Percentiles rank a stretch among this genome's conserved stretches.
Evolutionary conservation across 2,329 filamentous ascomycete genomes (phyloP).

Genomic region (Fusarium begoniae): DNA sequence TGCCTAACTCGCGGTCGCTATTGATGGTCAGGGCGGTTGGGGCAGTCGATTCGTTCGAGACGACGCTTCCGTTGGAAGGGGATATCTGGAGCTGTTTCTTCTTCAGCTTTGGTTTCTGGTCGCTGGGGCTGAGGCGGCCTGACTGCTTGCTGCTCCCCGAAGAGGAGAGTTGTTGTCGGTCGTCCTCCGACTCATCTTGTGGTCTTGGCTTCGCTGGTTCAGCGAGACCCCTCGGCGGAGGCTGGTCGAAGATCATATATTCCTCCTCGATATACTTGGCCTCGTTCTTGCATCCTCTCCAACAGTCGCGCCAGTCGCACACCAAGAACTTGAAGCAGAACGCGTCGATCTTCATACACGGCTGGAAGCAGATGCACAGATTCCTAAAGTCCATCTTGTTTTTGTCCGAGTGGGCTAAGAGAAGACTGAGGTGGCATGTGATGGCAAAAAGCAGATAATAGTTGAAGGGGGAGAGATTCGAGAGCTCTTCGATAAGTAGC

Average conservation of each 20-base stretch:
- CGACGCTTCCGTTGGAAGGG: constrained; percentile 55
- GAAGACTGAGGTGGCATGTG: constrained; percentile 91
- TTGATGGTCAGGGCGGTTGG: constrained; percentile 59
- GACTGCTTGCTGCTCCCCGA: constrained; percentile 71
- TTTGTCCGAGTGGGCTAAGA: constrained; percentile 90
- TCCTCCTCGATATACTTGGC: constrained; percentile 79
- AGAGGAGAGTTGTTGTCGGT: constrained; percentile 58
- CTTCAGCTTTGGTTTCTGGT: constrained; percentile 46
- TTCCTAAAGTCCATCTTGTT: constrained; percentile 99
- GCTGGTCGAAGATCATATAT: constrained; percentile 67
- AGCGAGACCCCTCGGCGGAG: constrained; percentile 61
- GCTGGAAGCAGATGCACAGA: constrained; percentile 95
- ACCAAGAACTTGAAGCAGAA: constrained; percentile 97
- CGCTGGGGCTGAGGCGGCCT: constrained; percentile 34
- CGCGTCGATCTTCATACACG: constrained; percentile 94
- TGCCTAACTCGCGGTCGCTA: constrained; percentile 47
- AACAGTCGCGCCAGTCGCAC: constrained; percentile 94
- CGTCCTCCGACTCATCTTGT: constrained; percentile 35
- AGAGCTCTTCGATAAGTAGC: constrained; percentile 88
- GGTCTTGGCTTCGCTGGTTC: constrained; percentile 46
- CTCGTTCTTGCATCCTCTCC: constrained; percentile 95
- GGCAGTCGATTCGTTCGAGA: constrained; percentile 54
- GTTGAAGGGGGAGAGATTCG: constrained; percentile 93
- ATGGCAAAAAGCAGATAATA: constrained; percentile 98
- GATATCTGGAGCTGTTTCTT: constrained; percentile 56